Evolutionary conservation across 352 stramenopile genomes (phyloP).

Genomic region (Pythium periplocum): DNA sequence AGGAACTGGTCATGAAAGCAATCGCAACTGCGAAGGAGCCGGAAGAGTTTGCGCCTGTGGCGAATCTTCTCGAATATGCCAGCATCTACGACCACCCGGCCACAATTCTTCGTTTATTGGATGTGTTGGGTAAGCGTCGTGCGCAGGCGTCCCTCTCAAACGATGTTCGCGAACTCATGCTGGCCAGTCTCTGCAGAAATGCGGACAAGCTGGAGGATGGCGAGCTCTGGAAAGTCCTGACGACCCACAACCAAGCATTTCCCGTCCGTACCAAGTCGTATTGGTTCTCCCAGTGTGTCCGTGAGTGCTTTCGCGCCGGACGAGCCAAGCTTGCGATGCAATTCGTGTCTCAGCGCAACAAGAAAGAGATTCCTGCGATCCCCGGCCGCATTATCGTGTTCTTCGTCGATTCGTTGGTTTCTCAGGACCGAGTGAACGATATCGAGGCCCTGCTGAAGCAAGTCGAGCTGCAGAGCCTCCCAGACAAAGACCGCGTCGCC

Average conservation of each 20-base stretch:
- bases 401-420: constrained; percentile 22
- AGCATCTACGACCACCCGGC: not conserved
- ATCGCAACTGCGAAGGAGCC: constrained; percentile 20
- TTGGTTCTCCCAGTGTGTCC: constrained; percentile 32
- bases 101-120: not conserved
- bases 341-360: constrained; percentile 26
- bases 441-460: not conserved
- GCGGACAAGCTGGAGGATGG: constrained; percentile 30
- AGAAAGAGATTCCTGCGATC: constrained; percentile 13
- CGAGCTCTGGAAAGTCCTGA: constrained; percentile 25
- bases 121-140: not conserved
- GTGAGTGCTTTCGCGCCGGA: constrained; percentile 30
- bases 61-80: not conserved
- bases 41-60: constrained; percentile 14
- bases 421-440: not conserved
- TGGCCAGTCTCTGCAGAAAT: constrained; percentile 23
- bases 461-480: not conserved
- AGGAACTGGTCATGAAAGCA: constrained; percentile 29
- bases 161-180: not conserved
- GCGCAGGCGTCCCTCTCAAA: not conserved
- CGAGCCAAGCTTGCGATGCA: constrained; percentile 24
- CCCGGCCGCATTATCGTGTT: constrained; percentile 19
- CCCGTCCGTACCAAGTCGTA: constrained; percentile 26
- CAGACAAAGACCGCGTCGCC: not conserved
- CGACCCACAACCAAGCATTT: constrained; percentile 28